Percentiles rank a stretch among this genome's conserved stretches.
phyloP scores from a whole-genome alignment of 768 basidiomycete species.

The Mycena vitilis region DNA sequence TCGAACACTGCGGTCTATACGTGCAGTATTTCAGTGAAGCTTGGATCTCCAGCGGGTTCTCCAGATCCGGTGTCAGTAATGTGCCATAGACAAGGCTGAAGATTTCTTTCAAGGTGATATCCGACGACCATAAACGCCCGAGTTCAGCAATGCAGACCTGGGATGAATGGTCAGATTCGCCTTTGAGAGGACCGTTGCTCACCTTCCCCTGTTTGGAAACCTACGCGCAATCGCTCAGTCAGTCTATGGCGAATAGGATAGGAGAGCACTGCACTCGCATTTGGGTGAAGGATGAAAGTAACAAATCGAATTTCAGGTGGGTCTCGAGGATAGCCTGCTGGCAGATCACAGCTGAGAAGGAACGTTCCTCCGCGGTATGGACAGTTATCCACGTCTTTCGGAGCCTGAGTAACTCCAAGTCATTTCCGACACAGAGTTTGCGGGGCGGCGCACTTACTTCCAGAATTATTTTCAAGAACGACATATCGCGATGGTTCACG shows the following conservation, averaged over 20 bases:
- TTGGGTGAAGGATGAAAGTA: slow-evolving; percentile 46
- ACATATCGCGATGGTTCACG: slow-evolving; percentile 42
- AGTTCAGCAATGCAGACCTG: slow-evolving; percentile 44
- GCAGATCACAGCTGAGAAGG: slow-evolving; percentile 43
- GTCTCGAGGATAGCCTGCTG: slow-evolving; percentile 42
- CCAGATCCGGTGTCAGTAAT: slow-evolving; percentile 43
- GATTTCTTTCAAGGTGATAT: slow-evolving; percentile 43
- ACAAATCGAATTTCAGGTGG: slow-evolving; percentile 45
- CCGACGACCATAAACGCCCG: slow-evolving; percentile 44
- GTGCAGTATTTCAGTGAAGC: no score
- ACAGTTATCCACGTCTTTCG: slow-evolving; percentile 40
- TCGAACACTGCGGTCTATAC: no score
- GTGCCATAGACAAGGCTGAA: slow-evolving; percentile 42
- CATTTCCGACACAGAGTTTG: background rate
- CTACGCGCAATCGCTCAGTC: slow-evolving; percentile 13
- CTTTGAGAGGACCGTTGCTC: background rate
- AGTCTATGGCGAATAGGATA: background rate
- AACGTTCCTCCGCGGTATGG: slow-evolving; percentile 43
- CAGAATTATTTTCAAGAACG: slow-evolving; percentile 44
- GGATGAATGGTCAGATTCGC: background rate
- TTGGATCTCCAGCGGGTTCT: slow-evolving; percentile 35
- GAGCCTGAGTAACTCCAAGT: slow-evolving; percentile 33
- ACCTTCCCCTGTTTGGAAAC: slow-evolving; percentile 49
- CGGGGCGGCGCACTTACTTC: slow-evolving; percentile 29
- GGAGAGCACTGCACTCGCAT: slow-evolving; percentile 35